Evolutionary conservation across 2,329 filamentous ascomycete genomes (phyloP).

Genomic region (Coniochaeta sp.): DNA sequence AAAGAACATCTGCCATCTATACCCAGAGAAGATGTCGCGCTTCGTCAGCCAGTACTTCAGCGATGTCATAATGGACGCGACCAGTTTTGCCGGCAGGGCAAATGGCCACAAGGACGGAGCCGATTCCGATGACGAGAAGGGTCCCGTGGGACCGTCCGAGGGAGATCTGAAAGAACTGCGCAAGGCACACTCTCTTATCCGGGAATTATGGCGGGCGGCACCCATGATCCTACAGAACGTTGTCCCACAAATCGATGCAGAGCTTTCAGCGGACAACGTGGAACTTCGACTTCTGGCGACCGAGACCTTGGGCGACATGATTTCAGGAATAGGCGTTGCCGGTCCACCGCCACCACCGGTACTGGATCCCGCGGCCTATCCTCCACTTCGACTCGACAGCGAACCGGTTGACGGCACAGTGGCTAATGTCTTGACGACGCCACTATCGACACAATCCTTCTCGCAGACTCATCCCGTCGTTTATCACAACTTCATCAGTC

Average conservation of each 20-base stretch:
- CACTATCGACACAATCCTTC: constrained; percentile 84
- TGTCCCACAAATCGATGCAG: constrained; percentile 86
- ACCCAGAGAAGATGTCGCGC: constrained; percentile 88
- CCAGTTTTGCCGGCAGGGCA: constrained; percentile 45
- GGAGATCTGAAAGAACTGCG: constrained; percentile 80
- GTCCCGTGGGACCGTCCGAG: constrained; percentile 59
- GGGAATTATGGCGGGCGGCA: constrained; percentile 89
- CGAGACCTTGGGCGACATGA: constrained; percentile 91
- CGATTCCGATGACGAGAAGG: constrained; percentile 58
- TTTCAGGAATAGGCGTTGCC: constrained; percentile 85
- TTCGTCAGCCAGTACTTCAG: constrained; percentile 96
- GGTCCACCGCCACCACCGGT: constrained; percentile 67
- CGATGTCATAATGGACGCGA: constrained; percentile 89
- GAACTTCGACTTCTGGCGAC: constrained; percentile 82
- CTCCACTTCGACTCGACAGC: constrained; percentile 61
- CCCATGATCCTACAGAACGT: constrained; percentile 87
- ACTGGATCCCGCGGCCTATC: constrained; percentile 79
- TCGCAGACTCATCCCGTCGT: constrained; percentile 70
- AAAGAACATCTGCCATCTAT: constrained; percentile 84
- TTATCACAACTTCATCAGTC: constrained; percentile 78
- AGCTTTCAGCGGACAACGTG: constrained; percentile 83
- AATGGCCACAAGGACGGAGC: constrained; percentile 53
- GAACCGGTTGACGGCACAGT: constrained; percentile 43
- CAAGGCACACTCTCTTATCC: constrained; percentile 82
- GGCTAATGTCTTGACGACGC: constrained; percentile 65